Conservation (phyloP, 1,284 basidiomycete species). For the Limonomyces culmigenus region DNA sequence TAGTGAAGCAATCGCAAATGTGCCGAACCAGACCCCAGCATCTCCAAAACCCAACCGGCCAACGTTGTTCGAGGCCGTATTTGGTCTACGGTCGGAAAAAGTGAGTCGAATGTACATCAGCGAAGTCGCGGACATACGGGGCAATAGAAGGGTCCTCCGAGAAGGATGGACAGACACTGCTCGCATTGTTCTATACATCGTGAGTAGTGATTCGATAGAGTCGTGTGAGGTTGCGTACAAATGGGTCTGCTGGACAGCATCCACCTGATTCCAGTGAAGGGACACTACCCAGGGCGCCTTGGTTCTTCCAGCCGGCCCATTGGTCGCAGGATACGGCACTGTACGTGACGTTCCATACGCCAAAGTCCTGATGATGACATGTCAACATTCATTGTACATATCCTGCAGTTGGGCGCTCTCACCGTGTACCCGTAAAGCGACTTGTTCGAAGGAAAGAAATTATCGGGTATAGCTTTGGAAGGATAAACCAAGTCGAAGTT, state of each 20-base stretch:
- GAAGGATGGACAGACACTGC: conserved; percentile 51
- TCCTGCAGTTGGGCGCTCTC: conserved; percentile 9
- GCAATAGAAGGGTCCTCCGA: conserved; percentile 39
- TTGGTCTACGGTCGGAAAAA: conserved; percentile 17
- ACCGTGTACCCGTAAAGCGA: conserved; percentile 45
- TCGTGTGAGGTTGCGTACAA: conserved; percentile 18
- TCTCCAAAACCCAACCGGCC: background rate
- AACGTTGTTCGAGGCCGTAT: conserved; percentile 20
- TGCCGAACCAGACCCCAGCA: background rate
- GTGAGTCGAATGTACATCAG: background rate
- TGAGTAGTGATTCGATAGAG: conserved; percentile 3
- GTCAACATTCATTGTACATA: background rate
- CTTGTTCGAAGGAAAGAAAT: conserved; percentile 57
- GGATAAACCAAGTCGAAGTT: conserved; percentile 70
- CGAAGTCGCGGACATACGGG: no score
- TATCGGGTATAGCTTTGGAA: conserved; percentile 44
- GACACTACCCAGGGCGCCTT: conserved; percentile 49
- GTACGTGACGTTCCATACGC: conserved; percentile 69
- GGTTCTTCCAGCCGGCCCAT: conserved; percentile 44
- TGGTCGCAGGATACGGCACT: conserved; percentile 37
- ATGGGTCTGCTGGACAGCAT: conserved; percentile 55
- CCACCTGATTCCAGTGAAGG: conserved; percentile 32
- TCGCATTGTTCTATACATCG: conserved; percentile 22
- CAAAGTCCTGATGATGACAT: conserved; percentile 34
- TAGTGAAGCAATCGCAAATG: background rate